Evolutionary conservation across 129 eudicot species (phyloP).

Genomic region (Escallonia herrerae): DNA sequence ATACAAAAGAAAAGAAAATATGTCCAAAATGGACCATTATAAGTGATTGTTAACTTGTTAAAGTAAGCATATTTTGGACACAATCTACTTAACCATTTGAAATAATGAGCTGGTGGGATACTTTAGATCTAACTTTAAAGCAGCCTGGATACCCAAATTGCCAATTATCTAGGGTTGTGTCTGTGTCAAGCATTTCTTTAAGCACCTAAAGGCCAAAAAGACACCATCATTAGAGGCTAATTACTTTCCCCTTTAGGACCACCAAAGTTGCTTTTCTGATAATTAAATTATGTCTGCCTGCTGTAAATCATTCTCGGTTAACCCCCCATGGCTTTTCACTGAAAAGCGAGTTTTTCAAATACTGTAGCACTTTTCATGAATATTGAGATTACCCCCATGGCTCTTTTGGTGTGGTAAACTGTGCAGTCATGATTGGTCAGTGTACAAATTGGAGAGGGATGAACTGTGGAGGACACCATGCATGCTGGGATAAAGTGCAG

Average conservation of each 20-base stretch:
- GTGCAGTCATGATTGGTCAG: background rate
- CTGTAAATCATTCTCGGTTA: background rate
- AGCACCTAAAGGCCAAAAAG: background rate
- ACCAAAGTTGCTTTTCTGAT: background rate
- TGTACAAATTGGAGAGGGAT: background rate
- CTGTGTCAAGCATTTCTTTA: too few species aligned
- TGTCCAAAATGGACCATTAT: too few species aligned
- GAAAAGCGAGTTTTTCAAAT: background rate
- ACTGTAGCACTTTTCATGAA: too few species aligned
- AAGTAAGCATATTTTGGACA: too few species aligned
- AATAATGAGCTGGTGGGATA: too few species aligned
- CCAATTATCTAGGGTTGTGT: too few species aligned
- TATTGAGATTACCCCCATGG: too few species aligned
- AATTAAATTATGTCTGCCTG: background rate
- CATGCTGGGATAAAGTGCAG: background rate
- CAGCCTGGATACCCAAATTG: too few species aligned
- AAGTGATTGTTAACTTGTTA: too few species aligned
- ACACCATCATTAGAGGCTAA: background rate
- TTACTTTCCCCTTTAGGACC: background rate
- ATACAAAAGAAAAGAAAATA: too few species aligned
- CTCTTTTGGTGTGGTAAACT: background rate
- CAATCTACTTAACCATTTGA: too few species aligned
- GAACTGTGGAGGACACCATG: background rate
- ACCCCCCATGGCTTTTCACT: background rate
- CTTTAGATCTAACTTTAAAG: too few species aligned